These are phyloP conservation scores for Grigorovia transvaalensis DNA, from an alignment of 805 yeast species.

Conservation along the genomic window DNA sequence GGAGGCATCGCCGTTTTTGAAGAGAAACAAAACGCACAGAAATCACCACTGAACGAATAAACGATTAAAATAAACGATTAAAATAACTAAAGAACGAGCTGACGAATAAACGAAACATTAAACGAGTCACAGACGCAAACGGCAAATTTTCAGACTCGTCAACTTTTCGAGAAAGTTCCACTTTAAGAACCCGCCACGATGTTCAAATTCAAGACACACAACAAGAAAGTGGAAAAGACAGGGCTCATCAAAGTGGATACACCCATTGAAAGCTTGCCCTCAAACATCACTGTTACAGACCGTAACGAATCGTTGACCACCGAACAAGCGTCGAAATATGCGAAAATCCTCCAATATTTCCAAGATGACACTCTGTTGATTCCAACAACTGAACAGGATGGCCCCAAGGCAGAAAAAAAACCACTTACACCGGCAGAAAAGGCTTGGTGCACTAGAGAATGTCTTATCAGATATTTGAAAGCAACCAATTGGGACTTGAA, in stretches of 20 bases:
- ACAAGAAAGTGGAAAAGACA: slow-evolving; percentile 13
- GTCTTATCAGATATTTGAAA: slow-evolving; percentile 77
- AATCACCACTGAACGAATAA: too few species aligned
- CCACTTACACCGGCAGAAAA: slow-evolving; percentile 43
- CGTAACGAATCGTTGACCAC: slow-evolving; percentile 33
- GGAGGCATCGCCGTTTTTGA: neutral
- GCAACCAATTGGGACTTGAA: slow-evolving; percentile 84
- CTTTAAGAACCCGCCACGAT: neutral
- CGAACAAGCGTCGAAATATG: slow-evolving; percentile 51
- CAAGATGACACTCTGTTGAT: slow-evolving; percentile 40
- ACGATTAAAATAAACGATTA: too few species aligned
- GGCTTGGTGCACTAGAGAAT: slow-evolving; percentile 90
- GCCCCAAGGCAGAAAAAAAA: slow-evolving; percentile 15
- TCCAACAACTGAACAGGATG: slow-evolving; percentile 35
- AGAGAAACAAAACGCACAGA: neutral
- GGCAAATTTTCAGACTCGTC: too few species aligned
- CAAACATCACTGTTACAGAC: slow-evolving; percentile 40
- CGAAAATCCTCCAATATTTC: slow-evolving; percentile 55
- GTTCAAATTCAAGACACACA: slow-evolving; percentile 1
- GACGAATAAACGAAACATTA: neutral
- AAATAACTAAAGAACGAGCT: neutral
- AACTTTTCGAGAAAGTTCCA: too few species aligned
- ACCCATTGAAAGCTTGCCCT: slow-evolving; percentile 53
- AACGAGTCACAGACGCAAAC: neutral
- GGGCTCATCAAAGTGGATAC: slow-evolving; percentile 25